Evolutionary conservation across 192 early-diverging fungal species (phyloP), one percentile per base, ranked within the genome.

Genomic region (Coemansia sp.): DNA sequence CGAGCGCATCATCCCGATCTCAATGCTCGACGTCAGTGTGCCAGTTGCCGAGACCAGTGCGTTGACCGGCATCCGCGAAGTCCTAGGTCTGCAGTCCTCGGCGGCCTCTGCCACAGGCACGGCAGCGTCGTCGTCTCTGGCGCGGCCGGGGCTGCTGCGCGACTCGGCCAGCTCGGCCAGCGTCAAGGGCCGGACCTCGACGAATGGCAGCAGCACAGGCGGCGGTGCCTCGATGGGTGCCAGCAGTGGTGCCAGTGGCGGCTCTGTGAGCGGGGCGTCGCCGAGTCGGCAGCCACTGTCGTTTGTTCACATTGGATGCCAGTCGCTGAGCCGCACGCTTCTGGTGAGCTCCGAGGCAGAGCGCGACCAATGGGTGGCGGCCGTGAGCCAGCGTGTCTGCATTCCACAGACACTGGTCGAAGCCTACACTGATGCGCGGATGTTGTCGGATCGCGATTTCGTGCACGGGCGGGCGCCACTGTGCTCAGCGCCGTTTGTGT

Each of bases 381-480:
- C 62, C 9, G 44, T 72, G 11, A 27, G 39, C 26, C 52, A 49
- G 20, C 61, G 62, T 7, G 51, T 60, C 20, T 56, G 68, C 27
- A 47, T 54, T 12, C 61, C 68, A 31, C 68, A 72, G 53, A 72
- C 68, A 22, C 52, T 72, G 34, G 68, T 72, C 4, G 68, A 72
- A 40, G 68, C 68, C 5, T 60, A 72, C 40, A 72, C 68, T 0
- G 68, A 72, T 8, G 22, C 51, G 20, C 56, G 68, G 4, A 3
- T 72, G 37, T 48, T 74, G 9, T 74, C 70, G 0, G 70, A 74
- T 35, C 50, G 59, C 34, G 70, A 74, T 34, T 74, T 74, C 47
- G 13, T 38, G n/a, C 50, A 53, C 3, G 17, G 23, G 5, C 64
- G 70, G 8, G 60, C 36, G 5, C 70, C 70, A 6, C 59, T 54